Base-by-base conservation (phyloP, 805 yeast genomes). In the Ogataea nakhonphanomensis region DNA sequence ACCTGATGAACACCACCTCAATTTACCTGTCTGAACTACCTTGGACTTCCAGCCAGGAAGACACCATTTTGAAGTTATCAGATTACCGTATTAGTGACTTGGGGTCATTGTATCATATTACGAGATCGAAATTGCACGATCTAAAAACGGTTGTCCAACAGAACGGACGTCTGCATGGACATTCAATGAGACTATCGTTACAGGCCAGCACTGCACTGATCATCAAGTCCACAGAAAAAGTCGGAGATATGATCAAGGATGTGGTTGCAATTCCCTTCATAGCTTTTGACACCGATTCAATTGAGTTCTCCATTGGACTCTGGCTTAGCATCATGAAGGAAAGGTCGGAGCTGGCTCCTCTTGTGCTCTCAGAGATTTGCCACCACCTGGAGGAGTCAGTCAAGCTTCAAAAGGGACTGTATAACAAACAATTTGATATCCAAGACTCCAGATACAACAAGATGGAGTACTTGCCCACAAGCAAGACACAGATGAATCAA, bases 401-500 rank as follows among this genome's bases (percentile, higher is more conserved):
- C 31, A 70, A 74, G 25, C 64, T 70, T 23, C 65, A 66, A 21
- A 65, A 65, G 29, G 97, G 98, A 3, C 59, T 91, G 8, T 90
- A 76, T 59, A 74, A 81, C 6, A 69, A 66, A 4, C 52, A 62
- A 5, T 64, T 65, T 48, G 95, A 89, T 58, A 58, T 77, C 6
- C 54, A 52, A 1, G 66, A 71, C 40, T 81, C 91, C 17, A 85
- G 81, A 40, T 81, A 70, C 59, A 65, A 76, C 48, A 72, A 70
- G 37, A 93, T 93, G 99, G 93, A 86, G 48, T 93, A 93, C 53
- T 66, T 89, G 1, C 97, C 99, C 8, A 80, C 95, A 33, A 81
- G 84, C 62, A 81, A 78, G 49, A 67, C 69, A 32, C 70, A 68
- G 6, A 71, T 81, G 7, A 74, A 75, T 39, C 76, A 73, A 44